Evolutionary conservation across 495 filamentous ascomycete species (phyloP).

Genomic region (Chlorociboria aeruginascens): DNA sequence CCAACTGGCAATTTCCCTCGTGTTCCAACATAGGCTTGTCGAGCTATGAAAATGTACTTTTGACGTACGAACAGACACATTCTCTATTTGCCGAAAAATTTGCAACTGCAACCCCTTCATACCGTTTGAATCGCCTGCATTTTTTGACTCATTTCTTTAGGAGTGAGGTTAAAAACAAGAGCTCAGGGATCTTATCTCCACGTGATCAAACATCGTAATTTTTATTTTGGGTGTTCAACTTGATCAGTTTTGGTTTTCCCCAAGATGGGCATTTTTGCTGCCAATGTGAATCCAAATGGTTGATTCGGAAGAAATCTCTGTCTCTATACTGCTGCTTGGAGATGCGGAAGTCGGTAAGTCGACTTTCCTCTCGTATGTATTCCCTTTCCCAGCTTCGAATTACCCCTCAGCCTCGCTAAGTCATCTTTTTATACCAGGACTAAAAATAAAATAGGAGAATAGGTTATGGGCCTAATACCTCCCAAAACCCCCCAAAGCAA

Average conservation of each 20-base stretch:
- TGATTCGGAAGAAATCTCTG: conserved; percentile 21
- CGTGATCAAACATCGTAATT: conserved; percentile 6
- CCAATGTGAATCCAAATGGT: conserved; percentile 6
- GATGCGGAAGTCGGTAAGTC: conserved; percentile 76
- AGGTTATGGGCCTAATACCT: conserved; percentile 28
- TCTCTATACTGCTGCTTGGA: conserved; percentile 68
- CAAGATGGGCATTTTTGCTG: not conserved
- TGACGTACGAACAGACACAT: not conserved
- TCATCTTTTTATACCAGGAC: conserved; percentile 8
- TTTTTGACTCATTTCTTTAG: not conserved
- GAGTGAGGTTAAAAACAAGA: not conserved
- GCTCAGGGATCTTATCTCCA: conserved; percentile 11
- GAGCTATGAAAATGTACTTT: conserved; percentile 1
- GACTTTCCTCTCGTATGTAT: conserved; percentile 74
- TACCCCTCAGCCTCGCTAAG: not conserved
- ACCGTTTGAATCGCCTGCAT: not conserved
- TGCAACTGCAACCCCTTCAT: not conserved
- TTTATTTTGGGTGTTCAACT: not conserved
- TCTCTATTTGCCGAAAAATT: not conserved
- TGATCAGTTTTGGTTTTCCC: not conserved
- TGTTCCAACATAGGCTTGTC: conserved; percentile 3
- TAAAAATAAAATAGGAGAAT: conserved; percentile 28
- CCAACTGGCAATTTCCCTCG: not conserved
- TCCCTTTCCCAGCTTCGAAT: not conserved
- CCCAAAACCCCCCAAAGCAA: conserved; percentile 18